These are phyloP conservation scores for Candida sithepensis DNA, from an alignment of 805 yeast species.

Conservation along the genomic window DNA sequence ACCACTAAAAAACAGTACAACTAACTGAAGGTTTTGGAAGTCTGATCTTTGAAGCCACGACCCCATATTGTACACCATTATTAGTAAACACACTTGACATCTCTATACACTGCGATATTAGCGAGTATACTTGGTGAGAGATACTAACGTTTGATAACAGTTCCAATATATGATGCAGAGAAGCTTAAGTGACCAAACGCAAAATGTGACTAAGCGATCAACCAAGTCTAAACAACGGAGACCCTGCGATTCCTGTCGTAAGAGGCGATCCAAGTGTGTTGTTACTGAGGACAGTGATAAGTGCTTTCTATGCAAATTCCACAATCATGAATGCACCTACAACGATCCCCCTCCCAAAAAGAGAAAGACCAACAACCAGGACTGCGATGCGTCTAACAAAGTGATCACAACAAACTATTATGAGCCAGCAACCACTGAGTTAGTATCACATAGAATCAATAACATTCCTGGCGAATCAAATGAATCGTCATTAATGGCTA, in stretches of 20 bases:
- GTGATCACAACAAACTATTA: neutral
- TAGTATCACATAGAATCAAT: neutral
- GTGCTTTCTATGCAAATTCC: conserved; percentile 15
- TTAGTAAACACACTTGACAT: too few relatives aligned
- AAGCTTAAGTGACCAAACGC: neutral
- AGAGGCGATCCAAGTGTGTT: conserved; percentile 16
- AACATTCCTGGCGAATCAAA: neutral
- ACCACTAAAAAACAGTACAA: too few relatives aligned
- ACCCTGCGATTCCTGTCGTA: conserved; percentile 17
- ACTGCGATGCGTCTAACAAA: neutral
- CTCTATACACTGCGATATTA: too few relatives aligned
- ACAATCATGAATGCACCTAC: conserved; percentile 13
- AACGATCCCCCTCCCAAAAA: conserved; percentile 16
- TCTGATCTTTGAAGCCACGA: too few relatives aligned
- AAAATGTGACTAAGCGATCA: neutral
- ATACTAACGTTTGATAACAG: too few relatives aligned
- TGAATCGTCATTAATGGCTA: neutral
- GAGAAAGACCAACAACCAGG: neutral
- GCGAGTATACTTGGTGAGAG: too few relatives aligned
- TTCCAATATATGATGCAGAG: neutral
- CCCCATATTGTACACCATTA: too few relatives aligned
- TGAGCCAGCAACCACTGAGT: neutral
- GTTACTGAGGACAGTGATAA: conserved; percentile 6
- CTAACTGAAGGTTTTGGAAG: too few relatives aligned
- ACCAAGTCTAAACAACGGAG: conserved; percentile 1